Evolutionary conservation across 1,284 basidiomycete genomes (phyloP), one percentile per base, ranked within the genome.

Genomic region (Stereum hirsutum): DNA sequence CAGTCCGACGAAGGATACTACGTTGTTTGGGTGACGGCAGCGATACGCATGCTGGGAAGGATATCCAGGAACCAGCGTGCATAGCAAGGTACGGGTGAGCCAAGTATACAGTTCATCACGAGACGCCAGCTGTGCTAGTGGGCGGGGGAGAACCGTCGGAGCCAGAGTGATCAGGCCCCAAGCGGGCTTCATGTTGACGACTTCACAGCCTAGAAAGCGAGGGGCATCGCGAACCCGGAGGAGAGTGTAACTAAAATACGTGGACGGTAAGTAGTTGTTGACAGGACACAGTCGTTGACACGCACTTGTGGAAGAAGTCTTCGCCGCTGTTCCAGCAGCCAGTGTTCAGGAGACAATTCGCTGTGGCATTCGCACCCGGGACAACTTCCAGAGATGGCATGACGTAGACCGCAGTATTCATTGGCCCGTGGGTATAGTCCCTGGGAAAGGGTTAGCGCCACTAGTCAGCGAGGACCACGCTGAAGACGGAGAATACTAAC

Each of bases 71-170:
- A 39, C 14, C 46, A 63, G 45, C n/a, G 57, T 61, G 48, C 56
- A 59, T 43, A 69, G 56, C 39, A 66, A 55, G 31, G 63, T 52
- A 42, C 60, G 54, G n/a, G 60, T 59, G 44, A 70, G 60, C 66
- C 67, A 70, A 19, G 57, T 53, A 12, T 45, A 52, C 31, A 62
- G 54, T 43, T 64, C 56, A 33, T 54, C 53, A 42, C 58, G 57
- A 8, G 60, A 59, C 0, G 60, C 59, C 11, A 67, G 53, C 21
- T 55, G 41, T 11, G 53, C 41, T 20, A 63, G 49, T 0, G 58
- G 57, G 2, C 51, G 51, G 20, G 60, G 47, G 20, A 54, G 51
- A 4, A 54, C 46, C 41, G 52, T 42, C 0, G 48, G 46, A 3
- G 49, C 42, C 1, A 50, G 37, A 12, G 47, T 39, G n/a, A 39